Conservation (phyloP, 1,284 basidiomycete species). For the Fomitopsis palustris region DNA sequence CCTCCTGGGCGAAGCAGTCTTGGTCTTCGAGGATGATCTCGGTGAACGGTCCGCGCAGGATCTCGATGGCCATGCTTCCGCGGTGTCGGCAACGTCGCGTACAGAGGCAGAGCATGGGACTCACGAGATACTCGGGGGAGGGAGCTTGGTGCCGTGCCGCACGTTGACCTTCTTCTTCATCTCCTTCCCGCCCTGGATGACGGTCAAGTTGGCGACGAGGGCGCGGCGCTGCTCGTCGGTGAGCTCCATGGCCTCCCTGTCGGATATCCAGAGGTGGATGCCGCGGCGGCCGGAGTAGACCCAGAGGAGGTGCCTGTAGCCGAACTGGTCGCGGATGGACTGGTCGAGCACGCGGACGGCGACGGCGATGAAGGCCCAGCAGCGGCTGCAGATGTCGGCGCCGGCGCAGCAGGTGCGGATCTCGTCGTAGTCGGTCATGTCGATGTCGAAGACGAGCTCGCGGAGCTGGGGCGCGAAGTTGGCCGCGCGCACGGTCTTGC, state of each 20-base stretch:
- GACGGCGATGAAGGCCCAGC: slow-evolving; percentile 94
- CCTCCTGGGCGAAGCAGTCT: slow-evolving; percentile 73
- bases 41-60: slow-evolving; percentile 57
- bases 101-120: too few species aligned
- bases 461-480: slow-evolving; percentile 79
- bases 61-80: slow-evolving; percentile 47
- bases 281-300: slow-evolving; percentile 98
- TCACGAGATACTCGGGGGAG: slow-evolving; percentile 74
- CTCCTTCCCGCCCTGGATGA: slow-evolving; percentile 83
- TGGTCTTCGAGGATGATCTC: slow-evolving; percentile 83
- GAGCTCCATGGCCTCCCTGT: slow-evolving; percentile 82
- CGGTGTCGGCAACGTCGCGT: background rate
- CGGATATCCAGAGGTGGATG: slow-evolving; percentile 98
- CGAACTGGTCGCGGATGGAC: slow-evolving; percentile 83
- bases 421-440: slow-evolving; percentile 99
- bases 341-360: slow-evolving; percentile 89
- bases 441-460: slow-evolving; percentile 99
- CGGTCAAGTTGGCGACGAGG: slow-evolving; percentile 84
- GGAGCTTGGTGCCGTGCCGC: slow-evolving; percentile 42
- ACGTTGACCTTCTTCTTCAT: slow-evolving; percentile 85
- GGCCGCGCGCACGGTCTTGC: slow-evolving; percentile 77
- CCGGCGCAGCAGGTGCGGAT: slow-evolving; percentile 94
- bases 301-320: slow-evolving; percentile 84
- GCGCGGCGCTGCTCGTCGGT: slow-evolving; percentile 91
- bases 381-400: slow-evolving; percentile 88